Conservation (phyloP, 345 rosid genomes). For the Eutrema japonicum region DNA sequence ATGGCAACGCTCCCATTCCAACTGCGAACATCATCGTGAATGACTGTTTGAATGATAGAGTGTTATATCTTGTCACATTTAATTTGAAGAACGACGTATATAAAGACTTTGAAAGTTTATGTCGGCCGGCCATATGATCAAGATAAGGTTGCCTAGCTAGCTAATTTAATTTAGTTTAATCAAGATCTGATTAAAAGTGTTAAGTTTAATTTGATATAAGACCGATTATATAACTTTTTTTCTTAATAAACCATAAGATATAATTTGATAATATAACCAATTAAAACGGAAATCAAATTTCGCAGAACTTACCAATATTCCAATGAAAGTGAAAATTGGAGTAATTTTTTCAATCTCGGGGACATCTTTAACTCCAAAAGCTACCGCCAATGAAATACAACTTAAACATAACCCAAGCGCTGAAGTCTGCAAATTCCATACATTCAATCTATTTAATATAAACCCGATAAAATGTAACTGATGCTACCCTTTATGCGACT, state of each 20-base stretch:
- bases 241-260: neutral
- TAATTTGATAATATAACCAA: no score
- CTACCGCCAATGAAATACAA: conserved; percentile 29
- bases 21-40: conserved; percentile 48
- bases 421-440: conserved; percentile 31
- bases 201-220: neutral
- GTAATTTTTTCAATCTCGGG: conserved; percentile 5
- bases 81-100: neutral
- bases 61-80: neutral
- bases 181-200: neutral
- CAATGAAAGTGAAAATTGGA: conserved; percentile 40
- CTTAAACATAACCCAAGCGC: conserved; percentile 40
- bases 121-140: neutral
- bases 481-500: neutral
- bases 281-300: neutral
- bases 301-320: conserved; percentile 39
- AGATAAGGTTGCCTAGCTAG: neutral
- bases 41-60: conserved; percentile 31
- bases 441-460: neutral
- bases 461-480: neutral
- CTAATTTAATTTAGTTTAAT: neutral
- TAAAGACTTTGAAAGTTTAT: neutral
- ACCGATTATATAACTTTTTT: neutral
- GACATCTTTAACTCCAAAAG: conserved; percentile 39
- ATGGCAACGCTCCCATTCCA: conserved; percentile 75